Evolutionary conservation across 345 rosid genomes (phyloP), one percentile per base, ranked within the genome.

Genomic region (Fremontodendron californicum): DNA sequence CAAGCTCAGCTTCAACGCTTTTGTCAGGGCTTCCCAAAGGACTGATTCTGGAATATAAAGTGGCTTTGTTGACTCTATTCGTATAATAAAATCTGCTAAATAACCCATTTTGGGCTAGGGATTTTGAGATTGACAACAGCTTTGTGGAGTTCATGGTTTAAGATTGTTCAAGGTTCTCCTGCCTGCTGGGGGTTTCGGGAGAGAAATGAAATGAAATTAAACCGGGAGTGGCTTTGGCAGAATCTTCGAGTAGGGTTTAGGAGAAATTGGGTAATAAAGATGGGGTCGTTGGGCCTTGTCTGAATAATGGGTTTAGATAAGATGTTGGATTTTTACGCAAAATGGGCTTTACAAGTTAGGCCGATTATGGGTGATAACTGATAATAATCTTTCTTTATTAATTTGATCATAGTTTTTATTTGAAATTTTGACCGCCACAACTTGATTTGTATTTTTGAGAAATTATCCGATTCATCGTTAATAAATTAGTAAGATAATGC

Each of bases 1-100:
- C 97, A 77, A 94, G 98, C 85, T 82, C 91, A 21, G 95, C 91
- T 27, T 80, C 84, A 25, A 93, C 81, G 77, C 87, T 88, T 51
- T 84, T 78, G 60, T 79, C 77, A 2, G 90, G 94, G 81, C 83
- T 73, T 21, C 97, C 97, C 71, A 91, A 80, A 51, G 97, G 95
- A 73, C 98, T 93, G 86, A 94, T 88, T 82, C 80, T 89, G 66
- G 91, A 87, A 83, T 91, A 88, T 67, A 94, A 80, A 9, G 92
- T 90, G 13, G 88, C 78, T 80, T 87, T 90, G 29, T 85, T 86
- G 16, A 86, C 77, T 80, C 91, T 84, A 81, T 86, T 89, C 25
- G 87, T 84, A 87, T 91, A 84, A 87, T 92, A 92, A 19, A 70
- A 79, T 81, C 92, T 85, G 77, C 80, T 80, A 23, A 73, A 18